phyloP scores from a whole-genome alignment of 306 rosid species.

The Ammopiptanthus mongolicus region DNA sequence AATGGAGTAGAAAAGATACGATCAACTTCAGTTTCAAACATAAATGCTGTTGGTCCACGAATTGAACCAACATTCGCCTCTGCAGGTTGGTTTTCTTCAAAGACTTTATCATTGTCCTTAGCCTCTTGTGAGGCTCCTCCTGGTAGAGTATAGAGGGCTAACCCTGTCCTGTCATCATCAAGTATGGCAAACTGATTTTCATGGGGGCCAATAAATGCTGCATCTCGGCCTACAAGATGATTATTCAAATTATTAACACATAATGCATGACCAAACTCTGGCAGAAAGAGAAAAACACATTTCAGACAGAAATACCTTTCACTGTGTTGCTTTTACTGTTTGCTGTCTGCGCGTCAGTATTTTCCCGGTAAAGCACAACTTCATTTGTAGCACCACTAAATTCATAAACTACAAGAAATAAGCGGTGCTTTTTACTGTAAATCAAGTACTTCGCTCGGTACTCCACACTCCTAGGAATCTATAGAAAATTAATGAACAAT shows the following conservation, averaged over 20 bases:
- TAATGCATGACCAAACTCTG: slow-evolving; percentile 8
- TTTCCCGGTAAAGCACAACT: slow-evolving; percentile 80
- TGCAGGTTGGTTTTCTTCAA: slow-evolving; percentile 54
- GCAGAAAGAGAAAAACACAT: slow-evolving; percentile 3
- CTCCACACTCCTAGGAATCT: slow-evolving; percentile 91
- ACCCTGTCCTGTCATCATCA: slow-evolving; percentile 86
- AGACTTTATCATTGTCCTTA: slow-evolving; percentile 49
- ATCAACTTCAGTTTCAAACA: slow-evolving; percentile 85
- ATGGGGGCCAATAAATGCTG: slow-evolving; percentile 85
- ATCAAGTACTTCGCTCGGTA: slow-evolving; percentile 67
- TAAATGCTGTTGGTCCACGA: slow-evolving; percentile 65
- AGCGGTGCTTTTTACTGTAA: slow-evolving; percentile 68
- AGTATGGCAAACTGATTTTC: slow-evolving; percentile 91
- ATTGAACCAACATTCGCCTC: slow-evolving; percentile 49
- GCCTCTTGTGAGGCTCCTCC: slow-evolving; percentile 65
- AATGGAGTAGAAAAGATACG: slow-evolving; percentile 86
- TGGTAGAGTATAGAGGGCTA: slow-evolving; percentile 68
- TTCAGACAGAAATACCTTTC: slow-evolving; percentile 53
- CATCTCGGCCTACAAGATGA: slow-evolving; percentile 68
- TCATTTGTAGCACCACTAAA: slow-evolving; percentile 78
- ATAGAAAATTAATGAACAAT: slow-evolving; percentile 12
- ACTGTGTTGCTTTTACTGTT: slow-evolving; percentile 68
- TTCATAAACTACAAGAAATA: slow-evolving; percentile 82
- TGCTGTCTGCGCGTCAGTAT: slow-evolving; percentile 49
- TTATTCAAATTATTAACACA: slow-evolving; percentile 8